Evolutionary conservation across 306 rosid species (phyloP), one percentile per base, ranked within the genome.

Genomic region (Sophora flavescens): DNA sequence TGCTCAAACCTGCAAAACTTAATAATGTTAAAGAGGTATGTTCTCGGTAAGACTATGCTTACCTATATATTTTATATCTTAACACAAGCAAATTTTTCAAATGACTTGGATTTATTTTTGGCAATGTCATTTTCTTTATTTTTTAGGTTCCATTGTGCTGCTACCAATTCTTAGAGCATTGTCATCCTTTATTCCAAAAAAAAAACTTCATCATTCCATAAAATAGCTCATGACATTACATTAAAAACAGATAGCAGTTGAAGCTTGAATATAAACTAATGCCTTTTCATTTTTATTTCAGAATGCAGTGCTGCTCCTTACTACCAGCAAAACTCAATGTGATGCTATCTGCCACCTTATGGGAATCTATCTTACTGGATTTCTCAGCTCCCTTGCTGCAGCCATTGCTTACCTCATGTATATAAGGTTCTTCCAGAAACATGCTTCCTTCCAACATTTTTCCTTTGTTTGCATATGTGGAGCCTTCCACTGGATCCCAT

Each of bases 401-500:
- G 90, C 91, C 50, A 79, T 79, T 54, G 73, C 87, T 69, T 94
- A 91, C 87, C 78, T 83, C 56, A 22, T 88, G 53, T 87, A 87
- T 70, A 75, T 59, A 79, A 75, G 90, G 85, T 60, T 90, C 69
- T 82, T 84, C 54, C 84, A 85, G 44, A 77, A 69, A 68, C 76
- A 89, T 68, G 87, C 63, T 76, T 94, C 97, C 50, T 38, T 82
- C 47, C 85, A 81, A 80, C 81, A 89, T 48, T 90, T 83, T 53
- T 77, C 94, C 13, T 94, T 94, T 76, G 18, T 84, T 63, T 90
- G 98, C 90, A 18, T 88, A 70, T 81, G 77, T 61, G 98, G 97
- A 51, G 89, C 94, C 72, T 91, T 91, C 84, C 98, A 94, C 73
- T 94, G 97, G 98, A 88, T 90, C 15, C 98, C 98, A 26, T 91